Evolutionary conservation across 306 rosid species (phyloP).

Genomic region (Delonix regia): DNA sequence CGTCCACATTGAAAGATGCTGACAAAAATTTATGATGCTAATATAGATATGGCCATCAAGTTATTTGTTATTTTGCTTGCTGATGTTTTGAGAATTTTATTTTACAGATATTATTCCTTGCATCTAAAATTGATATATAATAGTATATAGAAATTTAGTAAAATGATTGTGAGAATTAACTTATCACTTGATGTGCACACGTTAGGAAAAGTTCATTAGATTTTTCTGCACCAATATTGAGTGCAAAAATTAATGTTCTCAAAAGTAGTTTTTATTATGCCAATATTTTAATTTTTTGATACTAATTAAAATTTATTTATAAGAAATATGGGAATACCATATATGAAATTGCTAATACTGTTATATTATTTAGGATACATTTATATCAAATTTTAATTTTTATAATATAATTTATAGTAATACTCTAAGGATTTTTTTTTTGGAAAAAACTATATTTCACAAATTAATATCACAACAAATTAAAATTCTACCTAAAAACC

Average conservation of each 20-base stretch:
- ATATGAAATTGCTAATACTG: too few species aligned
- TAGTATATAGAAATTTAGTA: not conserved
- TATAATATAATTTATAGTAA: not conserved
- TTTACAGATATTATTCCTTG: too few species aligned
- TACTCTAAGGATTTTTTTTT: not conserved
- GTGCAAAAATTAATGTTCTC: not conserved
- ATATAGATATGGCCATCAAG: too few species aligned
- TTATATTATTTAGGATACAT: too few species aligned
- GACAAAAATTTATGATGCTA: too few species aligned
- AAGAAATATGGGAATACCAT: not conserved
- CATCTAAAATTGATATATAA: too few species aligned
- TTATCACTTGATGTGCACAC: not conserved
- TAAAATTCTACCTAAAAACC: too few species aligned
- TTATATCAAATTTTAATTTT: too few species aligned
- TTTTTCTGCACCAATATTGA: not conserved
- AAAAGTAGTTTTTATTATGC: not conserved
- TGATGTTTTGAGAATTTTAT: too few species aligned
- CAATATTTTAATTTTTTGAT: not conserved
- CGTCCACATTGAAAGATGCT: too few species aligned
- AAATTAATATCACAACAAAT: not conserved
- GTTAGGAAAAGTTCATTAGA: not conserved
- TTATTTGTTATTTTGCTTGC: too few species aligned
- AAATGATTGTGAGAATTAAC: not conserved
- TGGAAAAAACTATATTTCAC: not conserved
- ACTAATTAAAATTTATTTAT: not conserved